Conservation (phyloP, 192 early-diverging fungal species). For the Pilobolus umbonatus region DNA sequence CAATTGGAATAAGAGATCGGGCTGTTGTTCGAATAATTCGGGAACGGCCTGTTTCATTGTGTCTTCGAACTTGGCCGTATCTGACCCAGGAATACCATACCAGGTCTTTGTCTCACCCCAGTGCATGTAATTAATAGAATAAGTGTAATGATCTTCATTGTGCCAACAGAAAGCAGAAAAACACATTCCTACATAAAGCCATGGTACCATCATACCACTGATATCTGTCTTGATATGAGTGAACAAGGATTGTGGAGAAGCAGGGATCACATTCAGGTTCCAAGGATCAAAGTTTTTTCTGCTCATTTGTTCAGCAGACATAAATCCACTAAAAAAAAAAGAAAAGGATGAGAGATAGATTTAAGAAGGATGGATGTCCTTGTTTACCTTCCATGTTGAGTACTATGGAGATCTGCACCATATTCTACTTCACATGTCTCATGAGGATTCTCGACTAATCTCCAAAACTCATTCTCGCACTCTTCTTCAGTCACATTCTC, state of each 20-base stretch:
- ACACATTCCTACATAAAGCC: slow-evolving; percentile 95
- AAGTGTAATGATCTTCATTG: slow-evolving; percentile 95
- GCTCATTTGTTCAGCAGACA: slow-evolving; percentile 6
- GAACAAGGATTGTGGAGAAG: slow-evolving; percentile 77
- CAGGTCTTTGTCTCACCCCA: slow-evolving; percentile 97
- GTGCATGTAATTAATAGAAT: slow-evolving; percentile 95
- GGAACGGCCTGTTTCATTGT: slow-evolving; percentile 76
- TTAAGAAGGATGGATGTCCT: background rate
- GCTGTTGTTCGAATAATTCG: slow-evolving; percentile 85
- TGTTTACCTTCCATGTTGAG: slow-evolving; percentile 77
- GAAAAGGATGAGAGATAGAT: slow-evolving; percentile 2
- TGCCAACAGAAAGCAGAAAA: slow-evolving; percentile 99
- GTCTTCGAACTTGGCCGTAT: slow-evolving; percentile 79
- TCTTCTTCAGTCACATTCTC: slow-evolving; percentile 64
- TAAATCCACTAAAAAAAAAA: slow-evolving; percentile 37
- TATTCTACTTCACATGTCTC: slow-evolving; percentile 93
- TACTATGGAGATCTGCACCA: slow-evolving; percentile 91
- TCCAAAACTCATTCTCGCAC: slow-evolving; percentile 91
- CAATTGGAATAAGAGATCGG: slow-evolving; percentile 90
- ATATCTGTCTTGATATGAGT: slow-evolving; percentile 88
- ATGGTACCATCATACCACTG: slow-evolving; percentile 95
- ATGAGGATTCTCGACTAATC: slow-evolving; percentile 79
- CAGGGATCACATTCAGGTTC: slow-evolving; percentile 88
- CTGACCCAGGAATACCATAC: slow-evolving; percentile 87
- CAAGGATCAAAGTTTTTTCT: slow-evolving; percentile 52